These are phyloP conservation scores for Trypanosoma scelopori DNA, from an alignment of 208 protist genomes.

Conservation along the genomic window DNA sequence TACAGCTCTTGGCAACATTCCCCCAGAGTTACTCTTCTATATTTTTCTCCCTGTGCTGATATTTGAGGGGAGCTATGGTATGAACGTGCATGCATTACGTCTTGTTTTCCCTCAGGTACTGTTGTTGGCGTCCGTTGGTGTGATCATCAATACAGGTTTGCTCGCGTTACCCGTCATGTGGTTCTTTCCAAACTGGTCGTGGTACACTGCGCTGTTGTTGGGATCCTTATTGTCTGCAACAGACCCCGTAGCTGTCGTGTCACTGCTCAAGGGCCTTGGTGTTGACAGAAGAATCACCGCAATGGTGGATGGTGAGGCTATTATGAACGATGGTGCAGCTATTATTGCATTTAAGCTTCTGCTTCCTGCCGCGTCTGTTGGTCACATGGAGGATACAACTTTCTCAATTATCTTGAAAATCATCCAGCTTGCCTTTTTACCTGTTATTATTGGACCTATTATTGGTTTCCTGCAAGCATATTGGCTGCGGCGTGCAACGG, in stretches of 20 bases:
- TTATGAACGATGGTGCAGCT: slow-evolving; percentile 92
- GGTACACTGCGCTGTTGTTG: slow-evolving; percentile 66
- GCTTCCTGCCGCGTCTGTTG: slow-evolving; percentile 53
- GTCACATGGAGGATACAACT: slow-evolving; percentile 31
- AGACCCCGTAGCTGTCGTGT: slow-evolving; percentile 89
- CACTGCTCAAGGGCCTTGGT: slow-evolving; percentile 81
- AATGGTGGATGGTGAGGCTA: slow-evolving; percentile 85
- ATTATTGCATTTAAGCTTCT: slow-evolving; percentile 86
- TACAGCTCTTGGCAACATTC: slow-evolving; percentile 58
- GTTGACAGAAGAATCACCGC: slow-evolving; percentile 75
- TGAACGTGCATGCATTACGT: slow-evolving; percentile 77
- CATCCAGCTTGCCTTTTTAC: slow-evolving; percentile 49
- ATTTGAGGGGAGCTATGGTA: slow-evolving; percentile 83
- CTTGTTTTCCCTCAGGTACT: slow-evolving; percentile 63
- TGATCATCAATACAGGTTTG: slow-evolving; percentile 74
- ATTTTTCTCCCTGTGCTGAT: slow-evolving; percentile 91
- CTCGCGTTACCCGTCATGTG: slow-evolving; percentile 47
- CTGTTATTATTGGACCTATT: slow-evolving; percentile 58
- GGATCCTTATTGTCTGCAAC: slow-evolving; percentile 87
- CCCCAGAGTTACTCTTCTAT: slow-evolving; percentile 82
- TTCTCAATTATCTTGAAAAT: slow-evolving; percentile 46
- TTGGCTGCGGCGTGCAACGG: slow-evolving; percentile 54
- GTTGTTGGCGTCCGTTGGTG: slow-evolving; percentile 74
- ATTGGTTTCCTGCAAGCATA: slow-evolving; percentile 72
- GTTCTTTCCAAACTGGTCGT: slow-evolving; percentile 62